A percentile compares a stretch with the other conserved stretches of the same genome.
These are phyloP conservation scores for Chrysophaeum taylorii DNA, from an alignment of 352 stramenopile species.

Conservation along the genomic window DNA sequence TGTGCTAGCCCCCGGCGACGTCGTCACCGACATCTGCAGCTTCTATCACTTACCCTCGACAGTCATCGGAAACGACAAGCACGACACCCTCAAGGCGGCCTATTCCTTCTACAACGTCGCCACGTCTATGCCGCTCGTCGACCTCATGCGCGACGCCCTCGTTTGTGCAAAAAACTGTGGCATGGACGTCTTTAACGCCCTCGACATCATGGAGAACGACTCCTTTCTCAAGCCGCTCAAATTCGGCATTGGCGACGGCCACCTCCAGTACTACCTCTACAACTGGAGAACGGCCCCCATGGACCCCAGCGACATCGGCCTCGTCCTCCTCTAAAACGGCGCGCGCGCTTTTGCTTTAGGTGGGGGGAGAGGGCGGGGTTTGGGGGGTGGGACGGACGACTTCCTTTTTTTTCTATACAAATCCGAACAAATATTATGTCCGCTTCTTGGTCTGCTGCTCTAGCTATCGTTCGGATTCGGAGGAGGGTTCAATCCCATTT, in stretches of 20 bases:
- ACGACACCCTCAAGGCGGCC: constrained; percentile 88
- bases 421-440: too few relatives aligned
- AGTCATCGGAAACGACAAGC: constrained; percentile 83
- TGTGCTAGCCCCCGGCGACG: constrained; percentile 48
- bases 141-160: constrained; percentile 71
- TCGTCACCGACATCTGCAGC: constrained; percentile 82
- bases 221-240: constrained; percentile 66
- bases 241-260: constrained; percentile 78
- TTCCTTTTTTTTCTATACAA: too few relatives aligned
- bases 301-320: constrained; percentile 61
- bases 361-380: too few relatives aligned
- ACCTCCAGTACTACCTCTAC: constrained; percentile 87
- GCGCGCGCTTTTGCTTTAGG: too few relatives aligned
- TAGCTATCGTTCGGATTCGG: too few relatives aligned
- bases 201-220: constrained; percentile 82
- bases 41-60: constrained; percentile 96
- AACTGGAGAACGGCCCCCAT: constrained; percentile 76
- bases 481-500: too few relatives aligned
- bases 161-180: constrained; percentile 55
- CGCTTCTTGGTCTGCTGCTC: too few relatives aligned
- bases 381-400: too few relatives aligned
- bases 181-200: constrained; percentile 79
- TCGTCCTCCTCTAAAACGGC: constrained; percentile 70
- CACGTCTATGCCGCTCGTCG: constrained; percentile 47
- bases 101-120: constrained; percentile 98